Evolutionary conservation across 441 rosid genomes (phyloP), one percentile per base, ranked within the genome.

Genomic region (Gossypium davidsonii): DNA sequence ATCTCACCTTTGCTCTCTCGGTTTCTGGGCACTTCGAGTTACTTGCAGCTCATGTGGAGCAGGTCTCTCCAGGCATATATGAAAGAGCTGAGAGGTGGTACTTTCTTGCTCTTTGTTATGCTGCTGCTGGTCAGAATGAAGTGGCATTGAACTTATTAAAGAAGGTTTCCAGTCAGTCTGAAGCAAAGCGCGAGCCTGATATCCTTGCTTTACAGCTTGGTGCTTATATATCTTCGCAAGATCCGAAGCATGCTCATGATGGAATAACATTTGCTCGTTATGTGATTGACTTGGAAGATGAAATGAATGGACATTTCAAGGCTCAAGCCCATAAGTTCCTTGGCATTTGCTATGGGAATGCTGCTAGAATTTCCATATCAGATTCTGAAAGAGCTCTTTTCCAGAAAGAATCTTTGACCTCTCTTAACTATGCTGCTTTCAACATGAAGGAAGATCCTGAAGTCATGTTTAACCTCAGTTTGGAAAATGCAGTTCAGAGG

Each of bases 401-500:
- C 68, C 95, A 87, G 78, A 86, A 77, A 78, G 86, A 85, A 80
- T 84, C 97, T 60, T 73, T 95, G 78, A 37, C 70, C 49, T 88
- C 83, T 81, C 85, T 92, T 61, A 87, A 82, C 71, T 75, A 74
- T 62, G 99, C 95, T 59, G 88, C 85, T 74, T 72, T 70, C 14
- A 67, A 72, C n/a, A 76, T 80, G 77, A 83, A 77, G 74, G 84
- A 81, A 59, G 90, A 89, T 68, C 83, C 89, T 34, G 94, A 88
- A 72, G 79, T 85, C 63, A 72, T 83, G 71, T 85, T 81, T 77
- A 80, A 80, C 79, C 84, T 92, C 58, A 87, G 90, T 71, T 75
- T 87, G 48, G 98, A 95, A 83, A 89, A 92, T 77, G 90, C 91
- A 25, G 81, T 85, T 68, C 98, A 92, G 77, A 92, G 97, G 83